These are phyloP conservation scores for Wickerhamomyces sp. DNA, from an alignment of 1,139 yeast genomes.

Conservation along the genomic window DNA sequence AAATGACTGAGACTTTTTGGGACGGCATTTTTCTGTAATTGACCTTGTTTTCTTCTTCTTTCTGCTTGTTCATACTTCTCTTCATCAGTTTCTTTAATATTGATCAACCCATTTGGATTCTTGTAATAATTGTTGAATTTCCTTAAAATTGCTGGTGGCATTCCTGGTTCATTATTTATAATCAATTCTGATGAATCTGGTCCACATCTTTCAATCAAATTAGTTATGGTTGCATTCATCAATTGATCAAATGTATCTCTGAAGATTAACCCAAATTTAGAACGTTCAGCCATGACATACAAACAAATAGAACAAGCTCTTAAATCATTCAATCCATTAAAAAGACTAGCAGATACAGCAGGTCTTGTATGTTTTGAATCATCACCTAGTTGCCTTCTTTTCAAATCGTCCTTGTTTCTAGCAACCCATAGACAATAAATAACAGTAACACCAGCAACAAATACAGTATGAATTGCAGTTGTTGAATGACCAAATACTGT, in stretches of 20 bases:
- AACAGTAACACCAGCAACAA: constrained; percentile 58
- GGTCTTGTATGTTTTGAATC: constrained; percentile 51
- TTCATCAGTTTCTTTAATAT: constrained; percentile 29
- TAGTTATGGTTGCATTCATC: constrained; percentile 52
- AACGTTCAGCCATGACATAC: constrained; percentile 59
- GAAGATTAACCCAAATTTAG: constrained; percentile 49
- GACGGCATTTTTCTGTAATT: constrained; percentile 40
- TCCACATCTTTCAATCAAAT: constrained; percentile 48
- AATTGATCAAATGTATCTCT: constrained; percentile 59
- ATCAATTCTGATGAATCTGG: constrained; percentile 49
- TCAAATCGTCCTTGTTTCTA: constrained; percentile 47
- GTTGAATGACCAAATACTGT: constrained; percentile 55
- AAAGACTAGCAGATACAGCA: constrained; percentile 42
- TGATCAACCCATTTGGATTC: not conserved
- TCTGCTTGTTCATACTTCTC: constrained; percentile 42
- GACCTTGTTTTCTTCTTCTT: constrained; percentile 39
- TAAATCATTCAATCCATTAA: constrained; percentile 49
- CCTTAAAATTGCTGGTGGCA: constrained; percentile 52
- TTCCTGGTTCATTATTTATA: constrained; percentile 35
- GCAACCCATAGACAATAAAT: constrained; percentile 59
- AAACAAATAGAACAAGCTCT: constrained; percentile 55
- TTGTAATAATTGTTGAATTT: constrained; percentile 18
- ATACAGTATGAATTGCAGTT: constrained; percentile 55
- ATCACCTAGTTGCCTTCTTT: constrained; percentile 42
- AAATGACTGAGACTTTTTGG: constrained; percentile 47